Base-by-base conservation (phyloP, 306 rosid genomes). In the Rubus parviflorus region DNA sequence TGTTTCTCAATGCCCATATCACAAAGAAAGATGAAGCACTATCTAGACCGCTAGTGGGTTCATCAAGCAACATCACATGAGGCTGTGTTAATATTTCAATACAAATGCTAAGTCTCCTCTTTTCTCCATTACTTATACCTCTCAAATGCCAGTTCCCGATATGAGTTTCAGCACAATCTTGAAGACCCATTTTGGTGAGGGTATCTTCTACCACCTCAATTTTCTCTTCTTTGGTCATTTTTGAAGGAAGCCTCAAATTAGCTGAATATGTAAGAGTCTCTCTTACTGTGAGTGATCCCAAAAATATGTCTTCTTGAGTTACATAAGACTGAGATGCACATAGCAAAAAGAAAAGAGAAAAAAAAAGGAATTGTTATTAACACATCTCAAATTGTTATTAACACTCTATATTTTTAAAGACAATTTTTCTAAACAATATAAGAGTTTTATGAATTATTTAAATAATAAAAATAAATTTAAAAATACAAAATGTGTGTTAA, bases 81-180 rank as follows among this genome's bases (percentile, higher is more conserved):
- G 84, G 80, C 4, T 70, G 73, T 23, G 77, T 70, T 23, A 75
- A 20, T 13, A 75, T 70, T 64, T 81, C 84, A 22, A 75, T 15
- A 30, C 80, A 49, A 9, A 75, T 75, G 51, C 80, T 70, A 1
- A 75, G 73, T 17, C 80, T 60, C 68, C 69, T 75, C 73, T 75
- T 81, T 61, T 81, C 84, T 20, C 80, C 84, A 0, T 43, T 57
- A 6, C 84, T 81, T 3, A 81, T 70, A 16, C 84, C 84, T 62
- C 84, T 81, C 23, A 81, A 75, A 69, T 81, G 80, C 84, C 84
- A 81, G 30, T 81, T 81, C n/a, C 80, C 84, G 3, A 75, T 81
- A 70, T 75, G 43, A 20, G 12, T 57, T 3, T 70, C 80, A 2
- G 80, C 84, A 35, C 84, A 81, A 4, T 68, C 47, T 19, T 81